Base-by-base conservation (phyloP, 1,139 yeast species). In the Candida mesenterica region DNA sequence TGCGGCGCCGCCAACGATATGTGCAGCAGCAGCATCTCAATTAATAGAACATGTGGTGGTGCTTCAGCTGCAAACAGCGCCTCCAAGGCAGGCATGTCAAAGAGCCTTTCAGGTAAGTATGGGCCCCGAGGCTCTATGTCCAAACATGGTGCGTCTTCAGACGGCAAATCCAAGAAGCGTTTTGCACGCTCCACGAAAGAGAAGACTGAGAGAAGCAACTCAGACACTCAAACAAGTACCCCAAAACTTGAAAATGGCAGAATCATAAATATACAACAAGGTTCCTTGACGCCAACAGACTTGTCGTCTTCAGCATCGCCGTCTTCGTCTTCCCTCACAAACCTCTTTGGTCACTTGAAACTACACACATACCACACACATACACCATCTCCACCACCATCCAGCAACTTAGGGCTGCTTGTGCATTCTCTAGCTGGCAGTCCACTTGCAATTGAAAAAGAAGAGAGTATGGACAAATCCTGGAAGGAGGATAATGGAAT, bases 301-400 rank as follows among this genome's bases (percentile, higher is more conserved):
- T 13, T 31, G 10, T 16, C 31, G 6, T 33, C 38, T 4, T 27
- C 36, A 12, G 34, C 28, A 30, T 29, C 36, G 5, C 36, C 46
- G n/a, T 50, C 61, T 2, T 44, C 61, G 9, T 42, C 55, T 5
- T 53, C 66, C 5, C 40, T 59, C 12, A 45, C 61, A 12, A 60
- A 53, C 39, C 39, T 62, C 20, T 49, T 61, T 35, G 62, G 62
- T 13, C 65, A 61, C 34, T 48, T 61, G 33, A 60, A 57, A 39
- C 20, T 45, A 15, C 39, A 43, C 33, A 39, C 36, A 30, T 26
- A 32, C 26, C 38, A 38, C 17, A 24, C 41, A 15, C 30, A 30
- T 17, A 24, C 33, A n/a, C 29, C 43, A 4, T 23, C 32, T 7
- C 37, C 37, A 10, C 28, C 32, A 17, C 37, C 23, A 4, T 7